Evolutionary conservation across 345 rosid species (phyloP), one percentile per base, ranked within the genome.

Genomic region (Triadica sebifera): DNA sequence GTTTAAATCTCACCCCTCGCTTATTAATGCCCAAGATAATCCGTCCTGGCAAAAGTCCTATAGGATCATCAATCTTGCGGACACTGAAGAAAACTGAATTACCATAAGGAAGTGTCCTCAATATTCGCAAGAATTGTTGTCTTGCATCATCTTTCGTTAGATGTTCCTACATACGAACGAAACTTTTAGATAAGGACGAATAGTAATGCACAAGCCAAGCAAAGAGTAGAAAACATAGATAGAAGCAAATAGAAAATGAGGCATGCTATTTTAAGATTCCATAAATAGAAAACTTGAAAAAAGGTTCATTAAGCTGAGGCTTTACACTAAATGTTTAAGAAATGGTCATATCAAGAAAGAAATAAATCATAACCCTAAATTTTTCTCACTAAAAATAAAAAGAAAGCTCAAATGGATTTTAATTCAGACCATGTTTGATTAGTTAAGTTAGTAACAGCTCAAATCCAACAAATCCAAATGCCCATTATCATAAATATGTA

Each of bases 41-140:
- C 70, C 97, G 77, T 53, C 99, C 99, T 1, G 98, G 99, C 77
- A 95, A 80, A 85, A 95, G 96, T 38, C 98, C 99, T 78, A 93
- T 95, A 4, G 99, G 99, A 90, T 95, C 99, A 82, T 92, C 99
- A 74, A 95, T 95, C 84, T 95, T 95, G 68, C 98, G 94, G 53
- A 95, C 96, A 25, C 96, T 78, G 37, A 93, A 95, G 87, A 95
- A 95, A 47, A 95, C 92, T 5, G 99, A 95, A 76, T 90, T 95
- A 65, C 99, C 99, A 77, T 95, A 95, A 39, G 98, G 98, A 76
- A 95, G 86, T 59, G 90, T 85, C 75, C 94, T 84, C 75, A 95
- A 71, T 79, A 90, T 90, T 78, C 93, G 87, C 61, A 93, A 82
- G 84, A 95, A 93, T 74, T 95, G 99, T 62, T 91, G 99, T 68